Evolutionary conservation across 1,284 basidiomycete genomes (phyloP).

Genomic region (Cystobasidiaceae sp.): DNA sequence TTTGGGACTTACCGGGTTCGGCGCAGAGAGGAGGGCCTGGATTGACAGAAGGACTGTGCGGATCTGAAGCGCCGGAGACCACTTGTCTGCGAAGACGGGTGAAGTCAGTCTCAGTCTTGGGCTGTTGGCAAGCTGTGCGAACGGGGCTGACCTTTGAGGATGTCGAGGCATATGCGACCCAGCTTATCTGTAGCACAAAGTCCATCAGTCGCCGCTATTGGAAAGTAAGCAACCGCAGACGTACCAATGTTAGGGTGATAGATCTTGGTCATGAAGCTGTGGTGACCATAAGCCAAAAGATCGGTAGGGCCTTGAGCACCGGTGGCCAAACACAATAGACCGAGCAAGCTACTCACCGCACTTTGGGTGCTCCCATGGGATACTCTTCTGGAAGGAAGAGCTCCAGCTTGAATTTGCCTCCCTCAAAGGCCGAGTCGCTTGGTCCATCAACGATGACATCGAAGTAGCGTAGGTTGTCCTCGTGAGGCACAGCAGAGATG

Average conservation of each 20-base stretch:
- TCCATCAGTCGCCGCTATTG: not conserved
- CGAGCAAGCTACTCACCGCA: conserved; percentile 54
- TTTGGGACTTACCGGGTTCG: conserved; percentile 72
- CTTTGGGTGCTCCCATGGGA: conserved; percentile 98
- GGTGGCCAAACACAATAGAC: no score
- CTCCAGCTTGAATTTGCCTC: conserved; percentile 90
- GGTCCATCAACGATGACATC: conserved; percentile 96
- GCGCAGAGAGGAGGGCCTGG: conserved; percentile 89
- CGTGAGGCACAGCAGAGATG: conserved; percentile 86
- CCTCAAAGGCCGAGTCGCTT: conserved; percentile 86
- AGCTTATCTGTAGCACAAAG: no score
- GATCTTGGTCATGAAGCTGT: conserved; percentile 87
- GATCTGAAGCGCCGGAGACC: conserved; percentile 97
- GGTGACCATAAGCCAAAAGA: no score
- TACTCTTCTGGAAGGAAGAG: conserved; percentile 98
- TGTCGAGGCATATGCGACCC: no score
- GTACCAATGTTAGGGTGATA: conserved; percentile 99
- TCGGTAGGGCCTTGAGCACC: no score
- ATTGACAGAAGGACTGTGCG: conserved; percentile 94
- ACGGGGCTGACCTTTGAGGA: no score
- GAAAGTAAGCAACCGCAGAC: conserved; percentile 41
- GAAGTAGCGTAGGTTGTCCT: conserved; percentile 97
- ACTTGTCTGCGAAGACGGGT: conserved; percentile 97
- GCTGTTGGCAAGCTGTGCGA: no score
- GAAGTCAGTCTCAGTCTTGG: no score